Evolutionary conservation across 1,139 yeast species (phyloP).

Genomic region (Protomyces lactucae-debilis): DNA sequence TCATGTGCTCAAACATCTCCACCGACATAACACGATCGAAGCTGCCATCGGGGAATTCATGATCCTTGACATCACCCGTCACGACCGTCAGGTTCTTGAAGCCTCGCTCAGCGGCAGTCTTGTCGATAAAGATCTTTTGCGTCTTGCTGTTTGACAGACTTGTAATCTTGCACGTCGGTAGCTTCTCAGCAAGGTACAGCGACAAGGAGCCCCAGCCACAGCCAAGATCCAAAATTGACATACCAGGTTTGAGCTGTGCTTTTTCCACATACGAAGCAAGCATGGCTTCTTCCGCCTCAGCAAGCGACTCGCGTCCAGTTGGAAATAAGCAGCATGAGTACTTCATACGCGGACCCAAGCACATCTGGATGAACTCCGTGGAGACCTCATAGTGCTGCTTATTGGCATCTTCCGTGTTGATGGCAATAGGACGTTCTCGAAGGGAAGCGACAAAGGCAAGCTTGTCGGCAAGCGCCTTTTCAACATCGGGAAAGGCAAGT

Average conservation of each 20-base stretch:
- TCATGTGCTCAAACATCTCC: slow-evolving; percentile 28
- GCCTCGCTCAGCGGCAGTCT: slow-evolving; percentile 19
- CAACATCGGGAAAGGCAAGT: slow-evolving; percentile 13
- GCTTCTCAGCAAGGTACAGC: slow-evolving; percentile 39
- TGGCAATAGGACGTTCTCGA: slow-evolving; percentile 19
- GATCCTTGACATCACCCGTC: slow-evolving; percentile 26
- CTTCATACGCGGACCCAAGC: slow-evolving; percentile 28
- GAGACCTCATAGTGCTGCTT: slow-evolving; percentile 27
- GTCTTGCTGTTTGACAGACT: slow-evolving; percentile 24
- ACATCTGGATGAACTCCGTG: slow-evolving; percentile 24
- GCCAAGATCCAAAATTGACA: slow-evolving; percentile 44
- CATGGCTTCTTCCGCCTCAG: slow-evolving; percentile 24
- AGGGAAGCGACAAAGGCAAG: slow-evolving; percentile 19
- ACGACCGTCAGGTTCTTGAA: slow-evolving; percentile 26
- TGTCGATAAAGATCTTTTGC: slow-evolving; percentile 24
- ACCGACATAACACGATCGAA: slow-evolving; percentile 27
- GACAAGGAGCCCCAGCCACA: slow-evolving; percentile 47
- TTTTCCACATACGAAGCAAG: slow-evolving; percentile 47
- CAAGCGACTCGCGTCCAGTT: slow-evolving; percentile 5
- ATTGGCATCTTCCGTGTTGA: slow-evolving; percentile 24
- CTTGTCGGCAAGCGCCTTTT: slow-evolving; percentile 15
- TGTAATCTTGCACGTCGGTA: slow-evolving; percentile 20
- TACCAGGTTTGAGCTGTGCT: slow-evolving; percentile 42
- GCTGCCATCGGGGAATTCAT: slow-evolving; percentile 11
- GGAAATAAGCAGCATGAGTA: slow-evolving; percentile 27